Base-by-base conservation (phyloP, 2,329 filamentous ascomycete genomes). In the Cephalotrichum gorgonifer region DNA sequence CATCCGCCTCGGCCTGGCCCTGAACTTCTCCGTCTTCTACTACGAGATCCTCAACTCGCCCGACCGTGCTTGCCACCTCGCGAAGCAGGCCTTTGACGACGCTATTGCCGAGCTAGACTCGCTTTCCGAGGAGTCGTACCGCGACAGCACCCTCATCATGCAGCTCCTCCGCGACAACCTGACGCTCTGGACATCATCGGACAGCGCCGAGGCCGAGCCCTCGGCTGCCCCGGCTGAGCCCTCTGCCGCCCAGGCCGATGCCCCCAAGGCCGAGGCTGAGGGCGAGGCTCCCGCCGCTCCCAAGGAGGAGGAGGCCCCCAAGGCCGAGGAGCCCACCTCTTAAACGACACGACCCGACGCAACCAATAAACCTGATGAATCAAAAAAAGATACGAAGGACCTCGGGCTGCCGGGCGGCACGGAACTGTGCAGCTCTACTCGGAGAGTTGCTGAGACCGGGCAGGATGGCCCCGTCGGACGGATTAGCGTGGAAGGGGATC, bases 21-120 rank as follows among this genome's bases (percentile, higher is more conserved):
- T 96, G 61, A 97, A 96, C 85, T 96, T 96, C 83, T 96, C 90
- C 56, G 91, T 96, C 64, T 96, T 96, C 79, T 95, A 95, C 83
- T 95, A 96, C 73, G 91, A 96, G 81, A 96, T 96, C 69, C 78
- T 96, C 67, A 97, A 96, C 85, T 94, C 90, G 31, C 91, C 90
- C 64, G 90, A 96, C 73, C 88, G 87, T 67, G 91, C 91, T 65
- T 97, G 91, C 83, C 91, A 97, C 69, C 83, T 97, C 58, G 91
- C 91, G 72, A 97, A 97, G 83, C 91, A 96, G 78, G 91, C 91
- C 45, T 97, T 96, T 65, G 91, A 97, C 68, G 91, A 96, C 70
- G 91, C 91, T 64, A 96, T 97, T 69, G 91, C 91, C 64, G 90
- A 97, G 83, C 88, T 97, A 61, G 91, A 97, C 78, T 95, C 89